Conservation (phyloP, 2,329 filamentous ascomycete species). For the Bisporella sp. region DNA sequence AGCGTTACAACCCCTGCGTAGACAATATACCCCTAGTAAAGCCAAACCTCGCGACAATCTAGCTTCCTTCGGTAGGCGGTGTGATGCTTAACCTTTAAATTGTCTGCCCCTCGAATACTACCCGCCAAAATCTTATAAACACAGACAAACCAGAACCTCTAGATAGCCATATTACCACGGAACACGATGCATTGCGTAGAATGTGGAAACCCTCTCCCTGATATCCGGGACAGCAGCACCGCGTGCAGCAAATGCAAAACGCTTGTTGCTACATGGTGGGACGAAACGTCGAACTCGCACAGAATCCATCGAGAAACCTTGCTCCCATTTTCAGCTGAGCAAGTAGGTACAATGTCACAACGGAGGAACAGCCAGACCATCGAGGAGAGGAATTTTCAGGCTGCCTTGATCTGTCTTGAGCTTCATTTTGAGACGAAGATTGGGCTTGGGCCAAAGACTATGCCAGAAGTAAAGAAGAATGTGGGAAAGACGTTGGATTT, state of each 20-base stretch:
- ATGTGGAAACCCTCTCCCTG: conserved; percentile 22
- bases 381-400: conserved; percentile 56
- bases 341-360: conserved; percentile 9
- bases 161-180: too few species aligned
- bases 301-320: conserved; percentile 24
- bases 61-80: too few species aligned
- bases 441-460: conserved; percentile 40
- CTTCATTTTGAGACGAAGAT: conserved; percentile 51
- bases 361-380: conserved; percentile 39
- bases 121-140: too few species aligned
- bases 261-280: conserved; percentile 25
- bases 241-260: conserved; percentile 27
- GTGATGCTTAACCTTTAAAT: too few species aligned
- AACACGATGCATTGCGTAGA: conserved; percentile 23
- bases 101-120: too few species aligned
- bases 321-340: conserved; percentile 3
- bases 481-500: conserved; percentile 56
- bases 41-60: too few species aligned
- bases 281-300: conserved; percentile 22
- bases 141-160: too few species aligned
- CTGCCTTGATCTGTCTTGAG: conserved; percentile 54
- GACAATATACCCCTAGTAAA: too few species aligned
- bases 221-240: conserved; percentile 17
- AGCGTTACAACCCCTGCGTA: too few species aligned
- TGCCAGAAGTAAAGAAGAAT: conserved; percentile 48